Base-by-base conservation (phyloP, 768 basidiomycete genomes). In the Galerina marginata region DNA sequence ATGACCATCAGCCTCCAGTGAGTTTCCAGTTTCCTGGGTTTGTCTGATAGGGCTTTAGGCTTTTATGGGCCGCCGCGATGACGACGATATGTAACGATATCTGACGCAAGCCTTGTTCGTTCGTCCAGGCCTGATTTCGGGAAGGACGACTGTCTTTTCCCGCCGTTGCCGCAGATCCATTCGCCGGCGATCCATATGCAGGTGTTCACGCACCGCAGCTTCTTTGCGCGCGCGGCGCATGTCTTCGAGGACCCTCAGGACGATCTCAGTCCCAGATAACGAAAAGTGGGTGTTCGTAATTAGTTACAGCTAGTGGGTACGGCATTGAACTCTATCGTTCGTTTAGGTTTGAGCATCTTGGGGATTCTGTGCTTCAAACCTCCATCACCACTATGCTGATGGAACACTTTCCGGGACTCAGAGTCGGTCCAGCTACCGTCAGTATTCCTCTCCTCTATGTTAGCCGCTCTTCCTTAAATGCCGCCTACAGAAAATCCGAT, bases 261-360 rank as follows among this genome's bases (percentile, higher is more conserved):
- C 62, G 91, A 93, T 72, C 87, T 82, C 2, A 89, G 88, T n/a
- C 52, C 91, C 90, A 6, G 92, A 93, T 69, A 93, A 93, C 62
- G 92, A 93, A 76, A 89, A 85, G 92, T 91, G 56, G 65, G 79
- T 20, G 23, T 40, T 14, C n/a, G 26, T 20, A 16, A 25, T 29
- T 23, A 25, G 6, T 20, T 5, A 7, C 49, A 10, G 44, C 38
- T 57, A 53, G 29, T 33, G 56, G 45, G 12, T n/a, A 9, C 42
- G 14, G 16, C 40, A 37, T 54, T 45, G 38, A 58, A 56, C 42
- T 57, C 47, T 55, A 38, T 42, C 50, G 26, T 9, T 37, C 54
- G 33, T 68, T 39, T 55, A 93, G 91, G 69, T 83, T 84, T 53
- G 92, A 93, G 69, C 89, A 92, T 72, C 74, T 92, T 2, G 92